Evolutionary conservation across 1,284 basidiomycete genomes (phyloP).

Genomic region (Cerrena zonata): DNA sequence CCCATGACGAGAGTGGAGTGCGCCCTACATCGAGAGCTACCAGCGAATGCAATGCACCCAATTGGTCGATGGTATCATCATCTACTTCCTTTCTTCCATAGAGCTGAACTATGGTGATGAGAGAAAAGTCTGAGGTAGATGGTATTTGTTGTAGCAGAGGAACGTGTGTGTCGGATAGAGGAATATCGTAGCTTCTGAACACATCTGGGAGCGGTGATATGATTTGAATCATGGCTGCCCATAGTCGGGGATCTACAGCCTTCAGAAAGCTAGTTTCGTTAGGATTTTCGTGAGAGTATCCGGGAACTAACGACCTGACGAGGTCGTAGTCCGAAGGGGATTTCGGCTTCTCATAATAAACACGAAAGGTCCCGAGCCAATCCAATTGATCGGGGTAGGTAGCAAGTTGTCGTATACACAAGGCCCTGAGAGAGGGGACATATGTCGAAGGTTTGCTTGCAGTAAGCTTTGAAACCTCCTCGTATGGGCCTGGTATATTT

Average conservation of each 20-base stretch:
- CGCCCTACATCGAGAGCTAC: constrained; percentile 56
- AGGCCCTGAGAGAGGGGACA: constrained; percentile 36
- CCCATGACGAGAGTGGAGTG: constrained; percentile 47
- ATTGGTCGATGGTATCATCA: constrained; percentile 45
- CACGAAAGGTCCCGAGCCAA: constrained; percentile 22
- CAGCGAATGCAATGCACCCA: constrained; percentile 48
- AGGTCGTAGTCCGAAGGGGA: constrained; percentile 27
- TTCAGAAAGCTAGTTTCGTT: constrained; percentile 23
- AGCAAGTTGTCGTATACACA: constrained; percentile 35
- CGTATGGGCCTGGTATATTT: constrained; percentile 24
- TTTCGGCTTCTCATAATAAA: constrained; percentile 25
- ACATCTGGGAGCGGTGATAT: constrained; percentile 45
- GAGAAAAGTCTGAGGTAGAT: constrained; percentile 47
- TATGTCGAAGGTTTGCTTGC: constrained; percentile 13
- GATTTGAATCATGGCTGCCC: constrained; percentile 56
- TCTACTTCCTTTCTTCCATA: constrained; percentile 45
- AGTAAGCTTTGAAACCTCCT: constrained; percentile 2
- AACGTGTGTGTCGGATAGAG: constrained; percentile 49
- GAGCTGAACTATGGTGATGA: constrained; percentile 58
- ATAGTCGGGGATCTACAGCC: constrained; percentile 49
- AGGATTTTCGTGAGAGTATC: constrained; percentile 13
- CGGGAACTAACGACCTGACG: constrained; percentile 33
- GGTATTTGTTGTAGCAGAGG: constrained; percentile 54
- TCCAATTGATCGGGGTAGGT: constrained; percentile 35
- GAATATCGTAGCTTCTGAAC: constrained; percentile 40